These are phyloP conservation scores for Sporobolomyces pararoseus DNA, from an alignment of 768 basidiomycete genomes.

Conservation along the genomic window DNA sequence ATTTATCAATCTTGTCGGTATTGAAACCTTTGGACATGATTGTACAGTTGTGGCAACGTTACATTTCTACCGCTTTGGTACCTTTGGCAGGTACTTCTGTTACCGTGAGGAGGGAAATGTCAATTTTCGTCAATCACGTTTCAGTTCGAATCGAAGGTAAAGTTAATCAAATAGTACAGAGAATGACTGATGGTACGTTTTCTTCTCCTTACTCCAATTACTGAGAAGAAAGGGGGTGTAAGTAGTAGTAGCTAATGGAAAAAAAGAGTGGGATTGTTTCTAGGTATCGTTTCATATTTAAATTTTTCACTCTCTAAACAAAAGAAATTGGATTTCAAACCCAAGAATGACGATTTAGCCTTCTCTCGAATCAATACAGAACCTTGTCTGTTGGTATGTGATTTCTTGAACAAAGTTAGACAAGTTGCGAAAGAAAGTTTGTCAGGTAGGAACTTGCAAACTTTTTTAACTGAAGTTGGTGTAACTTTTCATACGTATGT, in stretches of 20 bases:
- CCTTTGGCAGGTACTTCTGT: conserved; percentile 75
- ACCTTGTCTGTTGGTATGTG: conserved; percentile 80
- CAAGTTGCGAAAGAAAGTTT: conserved; percentile 70
- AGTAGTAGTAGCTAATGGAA: background rate
- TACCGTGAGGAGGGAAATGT: conserved; percentile 86
- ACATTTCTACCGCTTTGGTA: conserved; percentile 81
- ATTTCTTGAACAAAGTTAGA: conserved; percentile 72
- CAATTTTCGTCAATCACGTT: conserved; percentile 81
- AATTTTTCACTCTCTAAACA: conserved; percentile 76
- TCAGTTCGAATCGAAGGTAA: conserved; percentile 78
- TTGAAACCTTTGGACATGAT: conserved; percentile 75
- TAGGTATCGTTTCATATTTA: conserved; percentile 73
- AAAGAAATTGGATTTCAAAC: conserved; percentile 94
- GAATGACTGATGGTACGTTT: conserved; percentile 70
- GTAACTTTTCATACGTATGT: conserved; percentile 81
- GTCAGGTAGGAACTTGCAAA: conserved; percentile 87
- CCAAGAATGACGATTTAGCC: conserved; percentile 88
- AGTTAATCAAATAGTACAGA: conserved; percentile 73
- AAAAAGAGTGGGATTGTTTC: no score
- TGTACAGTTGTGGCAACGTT: conserved; percentile 95
- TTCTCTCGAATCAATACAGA: conserved; percentile 94
- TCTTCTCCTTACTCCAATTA: conserved; percentile 46
- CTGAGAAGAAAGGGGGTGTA: no score
- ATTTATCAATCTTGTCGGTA: conserved; percentile 62
- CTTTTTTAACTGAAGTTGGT: conserved; percentile 88